Percentiles rank a stretch among this genome's conserved stretches.
Conservation (phyloP, 768 basidiomycete genomes). For the Psilocybe cyanescens region DNA sequence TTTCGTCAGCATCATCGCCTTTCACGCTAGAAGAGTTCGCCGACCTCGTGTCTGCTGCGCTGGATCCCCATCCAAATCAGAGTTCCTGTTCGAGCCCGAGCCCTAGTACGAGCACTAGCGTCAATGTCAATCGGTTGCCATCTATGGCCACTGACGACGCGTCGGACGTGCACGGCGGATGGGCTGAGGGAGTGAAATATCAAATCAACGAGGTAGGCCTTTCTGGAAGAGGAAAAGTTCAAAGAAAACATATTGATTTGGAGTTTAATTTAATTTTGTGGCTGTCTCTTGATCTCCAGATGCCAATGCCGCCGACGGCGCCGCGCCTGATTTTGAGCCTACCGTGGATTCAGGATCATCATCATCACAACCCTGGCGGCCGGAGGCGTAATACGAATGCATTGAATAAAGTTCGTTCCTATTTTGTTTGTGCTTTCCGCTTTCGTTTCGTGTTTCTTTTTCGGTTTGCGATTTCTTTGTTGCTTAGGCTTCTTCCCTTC, state of each 20-base stretch:
- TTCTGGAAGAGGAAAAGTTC: neutral
- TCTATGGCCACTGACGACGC: neutral
- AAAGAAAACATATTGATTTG: neutral
- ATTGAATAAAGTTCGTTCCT: neutral
- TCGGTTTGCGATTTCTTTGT: too few species aligned
- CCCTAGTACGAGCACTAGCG: neutral
- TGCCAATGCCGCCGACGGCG: neutral
- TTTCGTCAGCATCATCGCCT: neutral
- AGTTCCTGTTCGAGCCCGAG: neutral
- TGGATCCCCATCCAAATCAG: neutral
- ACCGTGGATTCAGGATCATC: neutral
- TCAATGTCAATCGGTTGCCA: neutral
- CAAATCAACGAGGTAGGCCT: neutral
- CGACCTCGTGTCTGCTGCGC: constrained; percentile 11
- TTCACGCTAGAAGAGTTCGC: constrained; percentile 14
- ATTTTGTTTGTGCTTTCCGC: neutral
- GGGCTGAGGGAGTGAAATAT: neutral
- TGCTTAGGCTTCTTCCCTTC: neutral
- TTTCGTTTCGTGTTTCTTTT: neutral
- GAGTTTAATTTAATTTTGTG: neutral
- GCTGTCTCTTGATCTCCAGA: neutral
- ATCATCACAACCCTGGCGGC: neutral
- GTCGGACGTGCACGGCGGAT: neutral
- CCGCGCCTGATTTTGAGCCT: neutral
- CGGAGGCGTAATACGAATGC: too few species aligned